Conservation (phyloP, 176 grass and related monocot species). For the Miscanthus lutarioriparius region DNA sequence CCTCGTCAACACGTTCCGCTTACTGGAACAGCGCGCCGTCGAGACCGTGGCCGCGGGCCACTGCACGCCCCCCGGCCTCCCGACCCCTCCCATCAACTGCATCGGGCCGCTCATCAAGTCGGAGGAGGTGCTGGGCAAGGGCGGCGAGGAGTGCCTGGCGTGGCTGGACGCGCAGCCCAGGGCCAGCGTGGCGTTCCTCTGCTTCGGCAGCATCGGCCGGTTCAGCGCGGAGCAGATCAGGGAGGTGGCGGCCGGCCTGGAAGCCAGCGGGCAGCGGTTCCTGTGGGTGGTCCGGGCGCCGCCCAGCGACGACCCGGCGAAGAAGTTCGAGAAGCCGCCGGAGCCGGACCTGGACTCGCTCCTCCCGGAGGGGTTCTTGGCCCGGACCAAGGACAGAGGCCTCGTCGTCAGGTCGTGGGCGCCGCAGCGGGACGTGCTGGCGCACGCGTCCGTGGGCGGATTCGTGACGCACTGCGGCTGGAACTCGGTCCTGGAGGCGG, state of each 20-base stretch:
- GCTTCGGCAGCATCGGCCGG: conserved; percentile 60
- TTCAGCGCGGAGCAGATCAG: conserved; percentile 51
- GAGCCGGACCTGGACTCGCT: conserved; percentile 38
- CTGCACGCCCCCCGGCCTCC: conserved; percentile 27
- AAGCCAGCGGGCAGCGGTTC: conserved; percentile 57
- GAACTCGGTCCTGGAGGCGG: conserved; percentile 51
- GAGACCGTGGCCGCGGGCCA: conserved; percentile 29
- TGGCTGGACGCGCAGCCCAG: conserved; percentile 59
- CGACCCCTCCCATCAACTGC: conserved; percentile 39
- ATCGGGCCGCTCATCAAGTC: conserved; percentile 70
- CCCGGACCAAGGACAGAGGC: conserved; percentile 42
- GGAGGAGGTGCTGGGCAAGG: conserved; percentile 26
- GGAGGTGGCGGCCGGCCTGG: conserved; percentile 56
- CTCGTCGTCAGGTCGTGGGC: conserved; percentile 60
- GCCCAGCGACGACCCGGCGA: conserved; percentile 25
- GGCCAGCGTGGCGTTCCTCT: conserved; percentile 56
- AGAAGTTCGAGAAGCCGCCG: conserved; percentile 3
- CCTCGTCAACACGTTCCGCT: conserved; percentile 62
- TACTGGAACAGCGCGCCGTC: conserved; percentile 52
- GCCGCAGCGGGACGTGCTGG: conserved; percentile 65
- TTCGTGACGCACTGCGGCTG: conserved; percentile 62
- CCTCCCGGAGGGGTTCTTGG: conserved; percentile 57
- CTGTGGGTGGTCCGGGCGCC: conserved; percentile 59
- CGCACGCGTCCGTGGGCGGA: conserved; percentile 48
- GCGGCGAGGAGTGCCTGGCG: conserved; percentile 35